These are phyloP conservation scores for Blastobotrys parvus DNA, from an alignment of 805 yeast genomes.

Conservation along the genomic window DNA sequence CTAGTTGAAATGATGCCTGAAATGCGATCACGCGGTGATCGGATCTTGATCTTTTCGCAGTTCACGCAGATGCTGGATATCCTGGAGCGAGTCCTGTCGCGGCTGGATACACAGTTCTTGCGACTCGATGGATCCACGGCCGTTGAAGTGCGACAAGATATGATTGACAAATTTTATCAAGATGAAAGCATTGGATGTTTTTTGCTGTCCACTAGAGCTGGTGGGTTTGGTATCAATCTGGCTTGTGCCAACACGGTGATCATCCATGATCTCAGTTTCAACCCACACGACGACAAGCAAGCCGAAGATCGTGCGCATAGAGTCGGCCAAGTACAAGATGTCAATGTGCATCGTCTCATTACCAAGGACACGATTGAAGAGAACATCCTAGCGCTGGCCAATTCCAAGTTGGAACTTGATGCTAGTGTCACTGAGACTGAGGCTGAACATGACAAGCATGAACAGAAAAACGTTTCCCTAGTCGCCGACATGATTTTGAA, in stretches of 20 bases:
- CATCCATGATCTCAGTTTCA: slow-evolving; percentile 88
- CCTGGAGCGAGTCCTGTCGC: slow-evolving; percentile 63
- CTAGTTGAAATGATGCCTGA: slow-evolving; percentile 50
- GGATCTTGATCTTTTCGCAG: slow-evolving; percentile 77
- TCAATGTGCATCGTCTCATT: slow-evolving; percentile 67
- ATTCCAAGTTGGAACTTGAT: slow-evolving; percentile 85
- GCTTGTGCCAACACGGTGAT: slow-evolving; percentile 92
- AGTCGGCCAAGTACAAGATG: slow-evolving; percentile 88
- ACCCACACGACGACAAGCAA: slow-evolving; percentile 97
- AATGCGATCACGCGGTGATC: slow-evolving; percentile 48
- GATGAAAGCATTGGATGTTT: slow-evolving; percentile 78
- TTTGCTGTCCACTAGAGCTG: slow-evolving; percentile 88
- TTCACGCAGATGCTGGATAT: slow-evolving; percentile 91
- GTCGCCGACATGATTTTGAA: slow-evolving; percentile 30
- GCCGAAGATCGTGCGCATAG: slow-evolving; percentile 99
- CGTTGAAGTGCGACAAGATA: slow-evolving; percentile 85
- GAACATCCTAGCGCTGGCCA: slow-evolving; percentile 76
- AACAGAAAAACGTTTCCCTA: slow-evolving; percentile 28
- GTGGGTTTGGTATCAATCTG: slow-evolving; percentile 96
- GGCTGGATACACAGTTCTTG: slow-evolving; percentile 58
- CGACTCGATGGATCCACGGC: slow-evolving; percentile 91
- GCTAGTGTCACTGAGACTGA: slow-evolving; percentile 32
- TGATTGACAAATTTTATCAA: slow-evolving; percentile 82
- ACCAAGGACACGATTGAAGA: slow-evolving; percentile 78
- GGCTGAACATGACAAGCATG: slow-evolving; percentile 22